Percentiles rank a stretch among this genome's conserved stretches.
These are phyloP conservation scores for Talaromyces sp. DNA, from an alignment of 2,329 filamentous ascomycete species.

Conservation along the genomic window DNA sequence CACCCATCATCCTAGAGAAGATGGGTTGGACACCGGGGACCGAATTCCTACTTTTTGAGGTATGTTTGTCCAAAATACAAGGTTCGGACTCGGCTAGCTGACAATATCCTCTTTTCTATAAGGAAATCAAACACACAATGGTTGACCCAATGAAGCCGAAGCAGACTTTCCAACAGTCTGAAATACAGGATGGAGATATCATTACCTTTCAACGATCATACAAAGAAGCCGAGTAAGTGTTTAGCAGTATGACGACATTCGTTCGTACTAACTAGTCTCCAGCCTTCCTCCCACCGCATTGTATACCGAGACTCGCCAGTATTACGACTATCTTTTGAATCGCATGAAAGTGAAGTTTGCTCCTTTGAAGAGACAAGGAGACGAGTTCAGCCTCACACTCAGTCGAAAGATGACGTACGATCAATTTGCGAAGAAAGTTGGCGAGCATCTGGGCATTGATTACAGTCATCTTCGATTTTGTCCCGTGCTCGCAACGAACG, in stretches of 20 bases:
- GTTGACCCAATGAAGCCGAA: slow-evolving; percentile 93
- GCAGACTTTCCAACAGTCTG: slow-evolving; percentile 81
- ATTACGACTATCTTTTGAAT: slow-evolving; percentile 91
- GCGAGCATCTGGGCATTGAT: slow-evolving; percentile 70
- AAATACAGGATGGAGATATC: slow-evolving; percentile 96
- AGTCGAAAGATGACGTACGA: slow-evolving; percentile 91
- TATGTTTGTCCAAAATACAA: slow-evolving; percentile 32
- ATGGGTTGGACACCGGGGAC: slow-evolving; percentile 85
- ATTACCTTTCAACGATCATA: slow-evolving; percentile 81
- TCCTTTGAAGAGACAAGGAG: slow-evolving; percentile 59
- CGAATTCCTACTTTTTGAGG: slow-evolving; percentile 74
- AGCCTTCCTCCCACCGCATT: slow-evolving; percentile 44
- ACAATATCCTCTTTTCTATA: slow-evolving; percentile 26
- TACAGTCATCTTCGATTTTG: slow-evolving; percentile 89
- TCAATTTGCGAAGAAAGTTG: slow-evolving; percentile 78
- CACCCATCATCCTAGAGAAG: slow-evolving; percentile 71
- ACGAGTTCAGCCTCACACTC: slow-evolving; percentile 73
- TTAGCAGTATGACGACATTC: slow-evolving; percentile 19
- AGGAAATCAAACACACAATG: slow-evolving; percentile 96
- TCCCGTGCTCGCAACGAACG: slow-evolving; percentile 73
- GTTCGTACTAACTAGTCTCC: slow-evolving; percentile 2
- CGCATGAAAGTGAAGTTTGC: slow-evolving; percentile 76
- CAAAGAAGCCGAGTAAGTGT: slow-evolving; percentile 39
- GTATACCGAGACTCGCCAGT: slow-evolving; percentile 71
- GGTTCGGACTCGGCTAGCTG: neutral